A percentile compares a stretch with the other conserved stretches of the same genome.
Conservation (phyloP, 192 early-diverging fungal genomes). For the Spizellomyces sp. region DNA sequence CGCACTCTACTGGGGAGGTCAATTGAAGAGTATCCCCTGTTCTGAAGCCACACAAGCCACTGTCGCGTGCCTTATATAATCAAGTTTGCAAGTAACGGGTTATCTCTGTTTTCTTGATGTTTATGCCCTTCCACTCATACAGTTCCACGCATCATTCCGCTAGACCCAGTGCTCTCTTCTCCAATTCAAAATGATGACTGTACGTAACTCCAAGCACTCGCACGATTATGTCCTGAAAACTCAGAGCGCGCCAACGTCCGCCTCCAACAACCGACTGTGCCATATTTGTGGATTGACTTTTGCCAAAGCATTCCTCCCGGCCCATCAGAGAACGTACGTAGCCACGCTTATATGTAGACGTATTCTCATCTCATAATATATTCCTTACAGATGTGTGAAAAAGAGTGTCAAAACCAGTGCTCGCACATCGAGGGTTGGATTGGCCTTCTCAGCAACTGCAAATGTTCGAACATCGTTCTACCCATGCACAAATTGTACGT, state of each 20-base stretch:
- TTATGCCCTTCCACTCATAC: no score
- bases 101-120: no score
- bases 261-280: constrained; percentile 31
- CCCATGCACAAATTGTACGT: constrained; percentile 19
- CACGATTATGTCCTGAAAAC: background rate
- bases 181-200: no score
- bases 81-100: no score
- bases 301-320: constrained; percentile 37
- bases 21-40: no score
- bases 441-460: constrained; percentile 13
- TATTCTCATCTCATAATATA: background rate
- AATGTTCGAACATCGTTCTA: constrained; percentile 1
- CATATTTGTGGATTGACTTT: constrained; percentile 45
- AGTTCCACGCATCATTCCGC: no score
- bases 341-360: background rate
- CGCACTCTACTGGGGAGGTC: no score
- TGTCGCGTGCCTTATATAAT: no score
- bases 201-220: no score
- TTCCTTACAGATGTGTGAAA: constrained; percentile 26
- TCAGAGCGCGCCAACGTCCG: constrained; percentile 15
- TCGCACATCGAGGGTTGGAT: background rate
- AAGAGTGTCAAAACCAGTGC: constrained; percentile 11
- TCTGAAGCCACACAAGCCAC: no score
- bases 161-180: no score
- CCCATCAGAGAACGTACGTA: constrained; percentile 44